These are phyloP conservation scores for Sanghuangporus weigelae DNA, from an alignment of 1,284 basidiomycete species.

Conservation along the genomic window DNA sequence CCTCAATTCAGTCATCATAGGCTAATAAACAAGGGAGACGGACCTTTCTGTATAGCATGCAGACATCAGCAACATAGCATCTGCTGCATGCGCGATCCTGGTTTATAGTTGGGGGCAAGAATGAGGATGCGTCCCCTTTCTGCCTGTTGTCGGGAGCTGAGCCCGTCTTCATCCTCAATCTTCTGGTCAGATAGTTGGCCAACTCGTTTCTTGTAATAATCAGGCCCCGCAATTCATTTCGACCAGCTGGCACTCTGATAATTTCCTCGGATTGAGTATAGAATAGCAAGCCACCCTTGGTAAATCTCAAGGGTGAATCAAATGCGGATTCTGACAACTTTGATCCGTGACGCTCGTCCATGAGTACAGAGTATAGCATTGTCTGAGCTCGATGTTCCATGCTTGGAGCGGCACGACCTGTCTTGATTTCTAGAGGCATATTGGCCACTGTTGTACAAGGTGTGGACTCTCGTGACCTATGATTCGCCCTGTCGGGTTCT, in stretches of 20 bases:
- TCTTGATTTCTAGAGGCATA: slow-evolving; percentile 94
- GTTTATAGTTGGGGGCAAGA: slow-evolving; percentile 87
- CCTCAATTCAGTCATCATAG: not conserved
- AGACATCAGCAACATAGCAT: slow-evolving; percentile 83
- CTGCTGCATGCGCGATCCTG: slow-evolving; percentile 71
- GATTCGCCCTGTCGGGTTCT: slow-evolving; percentile 28
- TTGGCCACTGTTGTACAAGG: slow-evolving; percentile 28
- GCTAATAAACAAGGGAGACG: slow-evolving; percentile 22
- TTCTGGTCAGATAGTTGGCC: slow-evolving; percentile 66
- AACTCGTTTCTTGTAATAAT: slow-evolving; percentile 83
- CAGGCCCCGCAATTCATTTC: slow-evolving; percentile 83
- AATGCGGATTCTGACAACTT: not conserved
- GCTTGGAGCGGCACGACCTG: slow-evolving; percentile 70
- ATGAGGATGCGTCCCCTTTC: slow-evolving; percentile 33
- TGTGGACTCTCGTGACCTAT: slow-evolving; percentile 12
- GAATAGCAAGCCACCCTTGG: slow-evolving; percentile 78
- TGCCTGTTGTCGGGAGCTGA: slow-evolving; percentile 18
- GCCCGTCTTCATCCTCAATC: slow-evolving; percentile 24
- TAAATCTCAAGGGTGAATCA: slow-evolving; percentile 38
- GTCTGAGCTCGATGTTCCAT: slow-evolving; percentile 98
- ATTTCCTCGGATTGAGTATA: slow-evolving; percentile 92
- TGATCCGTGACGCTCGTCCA: slow-evolving; percentile 82
- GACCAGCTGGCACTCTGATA: slow-evolving; percentile 69
- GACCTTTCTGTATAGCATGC: slow-evolving; percentile 92
- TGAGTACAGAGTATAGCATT: slow-evolving; percentile 92